phyloP scores from a whole-genome alignment of 1,284 basidiomycete genomes.

The Melampsora larici-populina region DNA sequence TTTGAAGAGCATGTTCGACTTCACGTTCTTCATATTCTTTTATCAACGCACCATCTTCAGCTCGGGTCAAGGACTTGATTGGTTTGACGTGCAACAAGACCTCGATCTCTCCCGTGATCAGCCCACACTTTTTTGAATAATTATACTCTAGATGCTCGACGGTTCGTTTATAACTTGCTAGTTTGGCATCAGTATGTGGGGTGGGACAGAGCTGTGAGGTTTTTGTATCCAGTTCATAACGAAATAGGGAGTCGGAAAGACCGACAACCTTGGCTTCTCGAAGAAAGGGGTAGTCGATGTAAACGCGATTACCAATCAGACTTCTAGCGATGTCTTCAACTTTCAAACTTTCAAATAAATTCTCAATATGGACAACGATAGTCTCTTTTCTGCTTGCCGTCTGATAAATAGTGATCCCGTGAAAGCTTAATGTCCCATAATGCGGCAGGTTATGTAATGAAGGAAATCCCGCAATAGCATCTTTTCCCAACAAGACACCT shows the following conservation, averaged over 20 bases:
- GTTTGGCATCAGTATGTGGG: constrained; percentile 64
- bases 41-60: constrained; percentile 82
- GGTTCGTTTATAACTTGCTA: constrained; percentile 68
- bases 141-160: constrained; percentile 74
- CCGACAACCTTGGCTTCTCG: constrained; percentile 83
- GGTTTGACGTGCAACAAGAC: constrained; percentile 16
- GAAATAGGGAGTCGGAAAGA: constrained; percentile 82
- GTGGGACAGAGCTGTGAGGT: constrained; percentile 65
- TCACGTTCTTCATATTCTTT: constrained; percentile 95
- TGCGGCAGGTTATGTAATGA: constrained; percentile 85
- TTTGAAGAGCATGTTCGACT: constrained; percentile 77
- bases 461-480: constrained; percentile 37
- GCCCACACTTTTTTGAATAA: constrained; percentile 86
- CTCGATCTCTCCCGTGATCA: constrained; percentile 67
- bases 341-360: constrained; percentile 62
- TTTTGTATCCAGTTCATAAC: constrained; percentile 68
- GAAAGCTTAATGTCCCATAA: constrained; percentile 70
- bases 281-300: constrained; percentile 89
- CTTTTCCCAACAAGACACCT: constrained; percentile 77
- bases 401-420: constrained; percentile 91
- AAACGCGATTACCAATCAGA: constrained; percentile 74
- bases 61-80: constrained; percentile 70
- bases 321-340: constrained; percentile 68
- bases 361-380: constrained; percentile 81
- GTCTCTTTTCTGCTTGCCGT: constrained; percentile 84